Evolutionary conservation across 768 basidiomycete genomes (phyloP).

Genomic region (Naganishia randhawae): DNA sequence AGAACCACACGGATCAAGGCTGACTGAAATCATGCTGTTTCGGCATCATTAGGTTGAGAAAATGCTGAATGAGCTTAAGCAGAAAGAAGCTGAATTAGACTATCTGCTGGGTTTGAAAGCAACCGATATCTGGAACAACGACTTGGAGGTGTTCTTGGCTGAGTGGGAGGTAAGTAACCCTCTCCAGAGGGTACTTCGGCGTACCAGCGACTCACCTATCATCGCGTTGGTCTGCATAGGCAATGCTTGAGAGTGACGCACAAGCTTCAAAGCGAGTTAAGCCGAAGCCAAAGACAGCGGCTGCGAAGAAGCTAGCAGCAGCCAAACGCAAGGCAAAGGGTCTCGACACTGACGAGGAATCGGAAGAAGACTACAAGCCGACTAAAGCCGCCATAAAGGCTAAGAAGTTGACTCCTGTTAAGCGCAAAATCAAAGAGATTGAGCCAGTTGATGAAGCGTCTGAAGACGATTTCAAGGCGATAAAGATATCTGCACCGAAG

Average conservation of each 20-base stretch:
- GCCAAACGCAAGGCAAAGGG: slow-evolving; percentile 52
- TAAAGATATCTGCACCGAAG: slow-evolving; percentile 53
- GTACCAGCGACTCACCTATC: background rate
- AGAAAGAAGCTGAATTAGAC: slow-evolving; percentile 78
- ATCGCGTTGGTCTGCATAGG: slow-evolving; percentile 28
- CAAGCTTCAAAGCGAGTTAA: slow-evolving; percentile 57
- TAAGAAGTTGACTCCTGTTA: slow-evolving; percentile 33
- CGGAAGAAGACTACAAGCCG: slow-evolving; percentile 61
- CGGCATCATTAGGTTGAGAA: slow-evolving; percentile 67
- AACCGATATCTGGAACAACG: slow-evolving; percentile 80
- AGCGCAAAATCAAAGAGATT: slow-evolving; percentile 26
- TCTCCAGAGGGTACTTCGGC: background rate
- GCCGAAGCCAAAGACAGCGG: slow-evolving; percentile 54
- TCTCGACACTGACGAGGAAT: slow-evolving; percentile 49
- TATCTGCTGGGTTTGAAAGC: slow-evolving; percentile 72
- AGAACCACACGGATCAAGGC: background rate
- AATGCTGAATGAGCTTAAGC: slow-evolving; percentile 70
- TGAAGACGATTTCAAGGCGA: slow-evolving; percentile 20
- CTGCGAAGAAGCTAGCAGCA: slow-evolving; percentile 57
- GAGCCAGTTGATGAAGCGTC: background rate
- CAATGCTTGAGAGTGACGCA: slow-evolving; percentile 51
- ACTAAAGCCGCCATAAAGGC: slow-evolving; percentile 54
- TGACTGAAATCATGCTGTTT: background rate
- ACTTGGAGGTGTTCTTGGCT: slow-evolving; percentile 74
- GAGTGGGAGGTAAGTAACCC: slow-evolving; percentile 72